Evolutionary conservation across 2,329 filamentous ascomycete genomes (phyloP).

Genomic region (Pseudogymnoascus sp.): DNA sequence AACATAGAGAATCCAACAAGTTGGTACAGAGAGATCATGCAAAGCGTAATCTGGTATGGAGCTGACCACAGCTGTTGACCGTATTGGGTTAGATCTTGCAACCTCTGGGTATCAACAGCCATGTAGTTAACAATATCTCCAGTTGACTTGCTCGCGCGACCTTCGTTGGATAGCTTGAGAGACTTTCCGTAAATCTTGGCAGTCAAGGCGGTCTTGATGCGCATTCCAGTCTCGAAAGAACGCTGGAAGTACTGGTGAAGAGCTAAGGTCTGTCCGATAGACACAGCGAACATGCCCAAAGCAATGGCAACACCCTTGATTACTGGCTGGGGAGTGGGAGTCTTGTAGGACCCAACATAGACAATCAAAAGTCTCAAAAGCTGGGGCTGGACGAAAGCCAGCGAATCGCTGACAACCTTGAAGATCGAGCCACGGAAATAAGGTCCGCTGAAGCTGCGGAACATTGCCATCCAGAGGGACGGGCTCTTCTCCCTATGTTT

Average conservation of each 20-base stretch:
- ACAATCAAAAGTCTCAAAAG: slow-evolving; percentile 74
- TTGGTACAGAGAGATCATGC: slow-evolving; percentile 92
- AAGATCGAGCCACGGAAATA: slow-evolving; percentile 76
- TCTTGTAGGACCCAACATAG: slow-evolving; percentile 71
- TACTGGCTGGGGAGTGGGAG: slow-evolving; percentile 60
- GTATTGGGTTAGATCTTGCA: slow-evolving; percentile 92
- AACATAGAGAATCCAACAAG: slow-evolving; percentile 94
- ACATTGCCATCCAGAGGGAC: slow-evolving; percentile 79
- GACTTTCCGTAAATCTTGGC: slow-evolving; percentile 91
- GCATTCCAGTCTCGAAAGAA: slow-evolving; percentile 92
- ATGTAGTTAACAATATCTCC: slow-evolving; percentile 99
- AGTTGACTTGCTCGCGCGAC: slow-evolving; percentile 77
- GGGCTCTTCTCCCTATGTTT: slow-evolving; percentile 56
- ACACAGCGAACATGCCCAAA: slow-evolving; percentile 83
- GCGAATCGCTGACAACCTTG: slow-evolving; percentile 78
- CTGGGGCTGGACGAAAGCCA: slow-evolving; percentile 88
- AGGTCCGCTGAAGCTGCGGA: slow-evolving; percentile 74
- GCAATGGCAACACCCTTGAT: slow-evolving; percentile 82
- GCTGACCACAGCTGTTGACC: slow-evolving; percentile 94
- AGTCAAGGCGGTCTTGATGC: slow-evolving; percentile 83
- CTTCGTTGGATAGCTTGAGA: slow-evolving; percentile 84
- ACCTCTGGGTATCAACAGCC: slow-evolving; percentile 92
- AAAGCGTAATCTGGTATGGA: slow-evolving; percentile 90
- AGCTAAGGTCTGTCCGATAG: slow-evolving; percentile 76
- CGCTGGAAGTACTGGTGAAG: slow-evolving; percentile 98